Evolutionary conservation across 176 grass and related monocot genomes (phyloP).

Genomic region (Areca catechu): DNA sequence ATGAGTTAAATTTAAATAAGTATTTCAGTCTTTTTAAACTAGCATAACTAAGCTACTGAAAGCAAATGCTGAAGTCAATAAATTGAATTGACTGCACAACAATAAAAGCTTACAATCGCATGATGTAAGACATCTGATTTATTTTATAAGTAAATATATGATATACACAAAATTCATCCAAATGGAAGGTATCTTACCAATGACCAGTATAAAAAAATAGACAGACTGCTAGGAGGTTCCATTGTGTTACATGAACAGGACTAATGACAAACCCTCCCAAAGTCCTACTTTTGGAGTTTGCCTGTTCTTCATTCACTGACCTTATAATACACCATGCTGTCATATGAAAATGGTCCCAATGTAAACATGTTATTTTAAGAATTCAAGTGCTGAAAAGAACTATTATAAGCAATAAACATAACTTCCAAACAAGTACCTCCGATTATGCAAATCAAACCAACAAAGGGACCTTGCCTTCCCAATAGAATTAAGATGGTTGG

Average conservation of each 20-base stretch:
- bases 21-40: no score
- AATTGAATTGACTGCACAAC: no score
- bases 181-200: constrained; percentile 47
- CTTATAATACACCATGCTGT: constrained; percentile 81
- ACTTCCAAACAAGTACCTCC: constrained; percentile 38
- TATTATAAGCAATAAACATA: no score
- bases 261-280: constrained; percentile 30
- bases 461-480: constrained; percentile 79
- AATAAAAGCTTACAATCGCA: background rate
- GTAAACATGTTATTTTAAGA: background rate
- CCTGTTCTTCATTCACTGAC: constrained; percentile 29
- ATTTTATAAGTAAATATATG: no score
- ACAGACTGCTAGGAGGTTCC: constrained; percentile 82
- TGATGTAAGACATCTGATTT: background rate
- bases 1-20: no score
- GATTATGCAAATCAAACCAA: constrained; percentile 49
- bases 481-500: constrained; percentile 81
- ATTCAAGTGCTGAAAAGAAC: no score
- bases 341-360: constrained; percentile 25
- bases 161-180: constrained; percentile 1
- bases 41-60: no score
- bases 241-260: constrained; percentile 60
- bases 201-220: constrained; percentile 90
- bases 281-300: constrained; percentile 24
- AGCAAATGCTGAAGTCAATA: no score